These are phyloP conservation scores for Eustoma russellianum DNA, from an alignment of 257 asterid species.

Conservation along the genomic window DNA sequence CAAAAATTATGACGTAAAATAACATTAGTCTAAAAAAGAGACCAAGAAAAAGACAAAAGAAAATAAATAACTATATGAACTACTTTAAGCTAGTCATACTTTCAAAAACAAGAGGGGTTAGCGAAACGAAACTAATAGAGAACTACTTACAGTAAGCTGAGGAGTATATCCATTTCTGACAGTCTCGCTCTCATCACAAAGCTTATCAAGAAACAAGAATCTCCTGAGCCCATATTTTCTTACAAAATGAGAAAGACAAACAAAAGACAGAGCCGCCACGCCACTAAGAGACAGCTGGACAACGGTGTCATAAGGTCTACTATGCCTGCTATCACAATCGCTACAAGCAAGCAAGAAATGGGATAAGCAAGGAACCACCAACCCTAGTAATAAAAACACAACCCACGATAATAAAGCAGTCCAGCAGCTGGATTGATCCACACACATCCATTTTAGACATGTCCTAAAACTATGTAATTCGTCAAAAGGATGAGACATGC, in stretches of 20 bases:
- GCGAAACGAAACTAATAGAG: neutral
- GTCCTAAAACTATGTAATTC: constrained; percentile 66
- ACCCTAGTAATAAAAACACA: constrained; percentile 41
- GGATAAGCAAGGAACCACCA: constrained; percentile 62
- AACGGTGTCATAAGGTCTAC: constrained; percentile 65
- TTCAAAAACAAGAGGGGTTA: neutral
- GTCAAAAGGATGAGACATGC: constrained; percentile 58
- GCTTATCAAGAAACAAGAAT: constrained; percentile 75
- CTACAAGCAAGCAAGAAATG: constrained; percentile 61
- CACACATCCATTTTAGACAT: constrained; percentile 89
- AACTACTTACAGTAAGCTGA: constrained; percentile 52
- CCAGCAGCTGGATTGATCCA: constrained; percentile 67
- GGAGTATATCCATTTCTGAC: constrained; percentile 60
- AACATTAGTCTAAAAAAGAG: no score
- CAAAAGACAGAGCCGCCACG: constrained; percentile 59
- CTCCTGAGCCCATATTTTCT: constrained; percentile 63
- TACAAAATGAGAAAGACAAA: constrained; percentile 55
- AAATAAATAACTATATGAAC: no score
- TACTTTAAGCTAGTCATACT: neutral
- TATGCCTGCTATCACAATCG: constrained; percentile 62
- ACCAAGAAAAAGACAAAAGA: no score
- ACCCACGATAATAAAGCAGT: constrained; percentile 64
- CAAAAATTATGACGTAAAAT: no score
- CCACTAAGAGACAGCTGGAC: constrained; percentile 83
- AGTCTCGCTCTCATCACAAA: constrained; percentile 80